Conservation (phyloP, 2,329 filamentous ascomycete species). For the Diplodia sapinea region DNA sequence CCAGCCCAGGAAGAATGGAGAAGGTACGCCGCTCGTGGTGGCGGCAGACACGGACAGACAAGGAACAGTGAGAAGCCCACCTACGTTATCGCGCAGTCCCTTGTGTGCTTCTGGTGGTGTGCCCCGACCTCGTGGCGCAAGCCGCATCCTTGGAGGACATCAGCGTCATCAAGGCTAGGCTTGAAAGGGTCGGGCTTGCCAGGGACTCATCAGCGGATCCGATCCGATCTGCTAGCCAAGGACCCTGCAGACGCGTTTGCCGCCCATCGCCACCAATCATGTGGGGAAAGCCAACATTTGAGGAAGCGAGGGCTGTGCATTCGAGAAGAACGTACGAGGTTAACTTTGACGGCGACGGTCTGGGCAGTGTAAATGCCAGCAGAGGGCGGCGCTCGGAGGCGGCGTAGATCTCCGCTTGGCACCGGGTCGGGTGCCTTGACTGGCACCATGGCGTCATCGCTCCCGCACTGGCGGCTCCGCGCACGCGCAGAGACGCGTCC, state of each 20-base stretch:
- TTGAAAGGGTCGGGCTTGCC: neutral
- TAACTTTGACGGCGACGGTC: neutral
- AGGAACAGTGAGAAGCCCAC: neutral
- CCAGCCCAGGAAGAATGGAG: neutral
- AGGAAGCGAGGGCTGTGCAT: neutral
- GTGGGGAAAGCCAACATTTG: neutral
- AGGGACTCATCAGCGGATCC: neutral
- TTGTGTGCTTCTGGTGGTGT: neutral
- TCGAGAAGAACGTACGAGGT: neutral
- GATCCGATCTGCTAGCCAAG: neutral
- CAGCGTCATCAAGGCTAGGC: conserved; percentile 12
- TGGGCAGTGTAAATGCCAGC: conserved; percentile 4
- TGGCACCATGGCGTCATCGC: conserved; percentile 21
- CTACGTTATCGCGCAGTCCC: neutral
- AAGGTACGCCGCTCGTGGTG: neutral
- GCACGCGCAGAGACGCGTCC: neutral
- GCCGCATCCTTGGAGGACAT: conserved; percentile 1
- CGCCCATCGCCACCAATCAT: neutral
- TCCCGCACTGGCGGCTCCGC: neutral
- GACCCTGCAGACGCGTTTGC: neutral
- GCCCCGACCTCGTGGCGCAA: conserved; percentile 14
- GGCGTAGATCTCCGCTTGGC: conserved; percentile 14
- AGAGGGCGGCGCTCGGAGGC: neutral
- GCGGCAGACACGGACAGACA: neutral
- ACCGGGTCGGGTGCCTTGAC: neutral